These are phyloP conservation scores for Paraphoma sp. DNA, from an alignment of 2,329 filamentous ascomycete species.

Conservation along the genomic window DNA sequence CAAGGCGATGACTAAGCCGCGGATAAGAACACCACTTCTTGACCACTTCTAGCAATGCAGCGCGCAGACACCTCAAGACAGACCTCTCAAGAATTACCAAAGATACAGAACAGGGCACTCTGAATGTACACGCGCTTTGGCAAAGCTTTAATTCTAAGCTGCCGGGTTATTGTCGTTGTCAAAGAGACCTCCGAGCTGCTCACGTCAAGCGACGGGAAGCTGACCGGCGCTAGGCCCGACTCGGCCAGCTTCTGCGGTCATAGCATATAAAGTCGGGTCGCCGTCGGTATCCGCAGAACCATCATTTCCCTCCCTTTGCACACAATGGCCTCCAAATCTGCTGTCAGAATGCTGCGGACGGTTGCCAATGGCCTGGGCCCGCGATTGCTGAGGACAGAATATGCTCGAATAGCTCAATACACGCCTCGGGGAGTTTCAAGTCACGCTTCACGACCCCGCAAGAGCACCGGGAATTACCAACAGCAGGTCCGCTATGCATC, in stretches of 20 bases:
- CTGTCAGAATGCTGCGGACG: slow-evolving; percentile 28
- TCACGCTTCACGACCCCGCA: slow-evolving; percentile 34
- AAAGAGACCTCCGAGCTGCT: too few relatives aligned
- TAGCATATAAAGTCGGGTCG: slow-evolving; percentile 15
- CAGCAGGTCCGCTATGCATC: slow-evolving; percentile 38
- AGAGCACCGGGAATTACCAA: slow-evolving; percentile 19
- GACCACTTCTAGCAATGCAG: too few relatives aligned
- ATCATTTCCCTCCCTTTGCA: slow-evolving; percentile 15
- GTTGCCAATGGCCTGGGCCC: slow-evolving; percentile 32
- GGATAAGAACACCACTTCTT: too few relatives aligned
- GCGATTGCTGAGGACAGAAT: slow-evolving; percentile 18
- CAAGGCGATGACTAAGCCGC: too few relatives aligned
- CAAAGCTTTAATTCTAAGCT: too few relatives aligned
- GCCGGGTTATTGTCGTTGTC: too few relatives aligned
- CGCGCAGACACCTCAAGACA: too few relatives aligned
- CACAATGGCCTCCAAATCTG: slow-evolving; percentile 41
- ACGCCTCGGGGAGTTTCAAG: slow-evolving; percentile 19
- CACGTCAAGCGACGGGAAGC: too few relatives aligned
- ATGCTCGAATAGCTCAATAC: slow-evolving; percentile 15
- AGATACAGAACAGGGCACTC: too few relatives aligned
- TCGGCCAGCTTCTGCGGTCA: slow-evolving; percentile 25
- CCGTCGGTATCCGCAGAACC: slow-evolving; percentile 26
- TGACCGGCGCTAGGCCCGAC: slow-evolving; percentile 15
- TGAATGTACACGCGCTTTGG: too few relatives aligned
- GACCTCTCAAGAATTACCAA: too few relatives aligned